Conservation (phyloP, 2,329 filamentous ascomycete genomes). For the Clarireedia hainanense region DNA sequence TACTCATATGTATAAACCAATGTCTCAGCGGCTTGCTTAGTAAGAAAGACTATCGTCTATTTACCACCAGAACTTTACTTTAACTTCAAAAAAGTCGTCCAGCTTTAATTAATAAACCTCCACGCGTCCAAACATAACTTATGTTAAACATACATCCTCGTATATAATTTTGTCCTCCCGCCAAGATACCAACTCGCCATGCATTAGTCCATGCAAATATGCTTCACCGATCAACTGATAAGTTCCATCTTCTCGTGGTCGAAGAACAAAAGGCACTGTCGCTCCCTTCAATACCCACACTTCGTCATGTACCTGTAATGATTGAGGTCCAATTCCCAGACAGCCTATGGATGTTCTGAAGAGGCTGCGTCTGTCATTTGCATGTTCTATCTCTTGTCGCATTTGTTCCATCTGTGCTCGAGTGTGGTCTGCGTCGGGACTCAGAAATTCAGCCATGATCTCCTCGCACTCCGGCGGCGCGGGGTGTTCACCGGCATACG, state of each 20-base stretch:
- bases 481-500: not conserved
- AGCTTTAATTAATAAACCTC: no score
- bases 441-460: not conserved
- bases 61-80: no score
- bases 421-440: not conserved
- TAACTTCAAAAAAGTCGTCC: no score
- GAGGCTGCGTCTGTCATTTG: not conserved
- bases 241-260: not conserved
- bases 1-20: no score
- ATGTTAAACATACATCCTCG: no score
- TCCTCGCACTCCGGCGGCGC: not conserved
- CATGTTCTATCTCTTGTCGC: not conserved
- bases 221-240: constrained; percentile 14
- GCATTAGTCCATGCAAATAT: constrained; percentile 14
- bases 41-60: no score
- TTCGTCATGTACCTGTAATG: constrained; percentile 6
- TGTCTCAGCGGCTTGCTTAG: no score
- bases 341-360: constrained; percentile 1
- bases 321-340: constrained; percentile 4
- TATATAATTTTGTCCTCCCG: not conserved
- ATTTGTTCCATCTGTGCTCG: not conserved
- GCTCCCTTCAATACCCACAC: constrained; percentile 10
- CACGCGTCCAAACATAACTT: no score
- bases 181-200: constrained; percentile 10
- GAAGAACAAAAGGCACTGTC: constrained; percentile 8